Base-by-base conservation (phyloP, 2,329 filamentous ascomycete species). In the Aspergillus viridinutans region DNA sequence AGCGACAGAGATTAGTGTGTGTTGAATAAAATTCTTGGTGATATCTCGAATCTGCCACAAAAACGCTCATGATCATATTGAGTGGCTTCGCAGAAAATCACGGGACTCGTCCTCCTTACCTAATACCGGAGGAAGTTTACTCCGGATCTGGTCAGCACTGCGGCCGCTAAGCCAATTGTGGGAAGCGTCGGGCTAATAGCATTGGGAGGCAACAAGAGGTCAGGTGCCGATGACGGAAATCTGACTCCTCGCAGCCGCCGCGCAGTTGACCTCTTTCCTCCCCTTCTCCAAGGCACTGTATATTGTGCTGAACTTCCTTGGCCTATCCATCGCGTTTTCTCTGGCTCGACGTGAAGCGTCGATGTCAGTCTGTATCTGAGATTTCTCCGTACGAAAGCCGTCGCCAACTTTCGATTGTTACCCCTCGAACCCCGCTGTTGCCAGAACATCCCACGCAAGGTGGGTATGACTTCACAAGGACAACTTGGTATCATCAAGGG, bases 201-300 rank as follows among this genome's bases (percentile, higher is more conserved):
- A 47, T 14, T 45, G 42, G 42, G 53, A 53, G 50, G 54, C 54
- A 55, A 50, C 40, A 52, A 58, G n/a, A 56, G 52, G 60, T 66
- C 61, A 65, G 61, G 59, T 61, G 54, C 55, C 52, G 57, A 65
- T 65, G 63, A 65, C 60, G 63, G 63, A 59, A 63, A 65, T 55
- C 61, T 64, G 55, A 61, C 57, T 58, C 55, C 53, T 55, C 49
- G 54, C 53, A 50, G 35, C 53, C 50, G 54, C 56, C 57, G 54
- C 59, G 47, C 52, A 47, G 52, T 53, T 47, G 48, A 49, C 49
- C 52, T 49, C 52, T 54, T 50, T 54, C 55, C 53, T 55, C 42
- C 49, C 51, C 50, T 56, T 42, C 55, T 28, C 45, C 53, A 59
- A 47, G 12, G 60, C 61, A 62, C 58, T 58, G 14, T 48, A 21